These are phyloP conservation scores for Solanum okadae DNA, from an alignment of 257 asterid genomes.

Conservation along the genomic window DNA sequence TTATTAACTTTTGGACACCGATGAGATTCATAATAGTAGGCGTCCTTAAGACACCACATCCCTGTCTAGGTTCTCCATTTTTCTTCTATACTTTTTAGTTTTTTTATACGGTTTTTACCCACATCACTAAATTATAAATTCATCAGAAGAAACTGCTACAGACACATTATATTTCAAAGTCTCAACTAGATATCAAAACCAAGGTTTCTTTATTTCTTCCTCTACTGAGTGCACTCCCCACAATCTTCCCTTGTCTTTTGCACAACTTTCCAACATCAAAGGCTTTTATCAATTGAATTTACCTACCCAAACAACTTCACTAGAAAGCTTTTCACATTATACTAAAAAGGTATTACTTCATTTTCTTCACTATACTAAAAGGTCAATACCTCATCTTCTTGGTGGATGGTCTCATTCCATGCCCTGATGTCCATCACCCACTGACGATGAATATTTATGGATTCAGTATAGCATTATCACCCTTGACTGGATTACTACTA, in stretches of 20 bases:
- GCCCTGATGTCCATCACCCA: not conserved
- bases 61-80: not conserved
- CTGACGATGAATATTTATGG: not conserved
- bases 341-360: not conserved
- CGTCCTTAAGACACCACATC: not conserved
- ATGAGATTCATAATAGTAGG: not conserved
- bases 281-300: not conserved
- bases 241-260: not conserved
- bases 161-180: not conserved
- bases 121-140: not conserved
- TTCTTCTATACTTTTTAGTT: not conserved
- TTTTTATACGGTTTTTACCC: not conserved
- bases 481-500: not conserved
- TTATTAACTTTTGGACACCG: not conserved
- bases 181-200: not conserved
- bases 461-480: not conserved
- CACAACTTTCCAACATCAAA: not conserved
- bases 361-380: not conserved
- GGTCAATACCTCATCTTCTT: not conserved
- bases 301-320: not conserved
- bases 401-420: not conserved
- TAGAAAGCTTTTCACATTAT: not conserved
- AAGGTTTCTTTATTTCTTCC: not conserved
- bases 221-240: not conserved
- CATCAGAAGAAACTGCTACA: not conserved